Base-by-base conservation (phyloP, 2,329 filamentous ascomycete genomes). In the Trichoderma atroviride region DNA sequence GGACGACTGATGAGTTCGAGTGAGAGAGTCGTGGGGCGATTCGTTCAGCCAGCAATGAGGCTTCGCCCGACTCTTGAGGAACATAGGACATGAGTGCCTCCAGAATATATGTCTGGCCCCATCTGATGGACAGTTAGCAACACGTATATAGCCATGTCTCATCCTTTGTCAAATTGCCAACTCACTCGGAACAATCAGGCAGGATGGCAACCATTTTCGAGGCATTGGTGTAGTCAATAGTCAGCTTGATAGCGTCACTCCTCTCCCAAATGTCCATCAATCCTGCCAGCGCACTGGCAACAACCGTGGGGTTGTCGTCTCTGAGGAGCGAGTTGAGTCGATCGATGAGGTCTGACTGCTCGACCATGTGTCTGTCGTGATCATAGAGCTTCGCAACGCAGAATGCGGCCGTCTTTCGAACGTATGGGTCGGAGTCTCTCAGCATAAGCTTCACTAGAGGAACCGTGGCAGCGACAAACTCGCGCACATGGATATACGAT, bases 261-360 rank as follows among this genome's bases (percentile, higher is more conserved):
- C 95, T 88, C 79, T 98, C 96, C 96, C 96, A 99, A 61, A 99
- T 98, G 80, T 99, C 96, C 88, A 97, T 96, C 76, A 99, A 80
- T 43, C 92, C 87, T 31, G 96, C 95, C 72, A 99, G 82, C 7
- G 96, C 94, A 78, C 94, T 97, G 13, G 96, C 95, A 27, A 99
- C 95, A 3, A 99, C 96, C 0, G 96, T 99, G 0, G 96, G 95
- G 76, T 99, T 99, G 79, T 98, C 95, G 75, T 99, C 96, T 76
- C 94, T 89, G 68, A 99, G 83, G 84, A 99, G 91, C 55, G 88
- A 85, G 80, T 99, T 99, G 57, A 99, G 85, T 71, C 91, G 88
- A 77, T 97, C 94, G 74, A 99, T 98, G 62, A 99, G 84, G 78
- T 97, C 94, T 22, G 94, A 97, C 58, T 84, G 86, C 81, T 99